These are phyloP conservation scores for Cenococcum geophilum DNA, from an alignment of 495 filamentous ascomycete genomes.

Conservation along the genomic window DNA sequence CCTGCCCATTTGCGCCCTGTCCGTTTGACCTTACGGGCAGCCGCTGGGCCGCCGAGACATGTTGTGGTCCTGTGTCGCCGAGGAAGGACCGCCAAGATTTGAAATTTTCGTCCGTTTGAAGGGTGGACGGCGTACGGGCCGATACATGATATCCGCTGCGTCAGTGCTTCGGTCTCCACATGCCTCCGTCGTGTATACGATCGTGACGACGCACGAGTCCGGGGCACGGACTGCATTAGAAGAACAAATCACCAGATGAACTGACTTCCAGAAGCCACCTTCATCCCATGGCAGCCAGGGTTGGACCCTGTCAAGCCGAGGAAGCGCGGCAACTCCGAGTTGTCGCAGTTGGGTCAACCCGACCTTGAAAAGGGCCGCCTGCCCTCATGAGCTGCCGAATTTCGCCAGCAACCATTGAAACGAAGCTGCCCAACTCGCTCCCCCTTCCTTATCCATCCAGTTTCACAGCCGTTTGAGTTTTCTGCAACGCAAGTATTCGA, in stretches of 20 bases:
- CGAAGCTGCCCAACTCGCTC: too few species aligned
- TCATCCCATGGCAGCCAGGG: not conserved
- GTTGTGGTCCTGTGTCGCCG: not conserved
- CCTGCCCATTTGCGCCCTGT: not conserved
- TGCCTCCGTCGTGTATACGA: not conserved
- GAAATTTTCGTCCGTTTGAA: constrained; percentile 1
- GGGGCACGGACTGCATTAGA: not conserved
- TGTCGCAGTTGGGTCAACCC: too few species aligned
- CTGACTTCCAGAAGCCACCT: not conserved
- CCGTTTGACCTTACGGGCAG: not conserved
- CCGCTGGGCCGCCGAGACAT: constrained; percentile 2
- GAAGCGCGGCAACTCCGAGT: not conserved
- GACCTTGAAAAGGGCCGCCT: too few species aligned
- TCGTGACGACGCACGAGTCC: too few species aligned
- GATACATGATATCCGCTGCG: not conserved
- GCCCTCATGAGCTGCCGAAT: too few species aligned
- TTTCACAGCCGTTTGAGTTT: not conserved
- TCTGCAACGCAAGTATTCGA: not conserved
- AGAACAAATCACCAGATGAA: not conserved
- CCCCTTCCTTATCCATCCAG: too few species aligned
- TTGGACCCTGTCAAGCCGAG: not conserved
- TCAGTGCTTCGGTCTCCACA: not conserved
- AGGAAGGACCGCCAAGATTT: not conserved
- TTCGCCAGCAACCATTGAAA: too few species aligned
- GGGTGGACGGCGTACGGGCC: constrained; percentile 1